phyloP scores from a whole-genome alignment of 305 asterid species.

The Vinca major region DNA sequence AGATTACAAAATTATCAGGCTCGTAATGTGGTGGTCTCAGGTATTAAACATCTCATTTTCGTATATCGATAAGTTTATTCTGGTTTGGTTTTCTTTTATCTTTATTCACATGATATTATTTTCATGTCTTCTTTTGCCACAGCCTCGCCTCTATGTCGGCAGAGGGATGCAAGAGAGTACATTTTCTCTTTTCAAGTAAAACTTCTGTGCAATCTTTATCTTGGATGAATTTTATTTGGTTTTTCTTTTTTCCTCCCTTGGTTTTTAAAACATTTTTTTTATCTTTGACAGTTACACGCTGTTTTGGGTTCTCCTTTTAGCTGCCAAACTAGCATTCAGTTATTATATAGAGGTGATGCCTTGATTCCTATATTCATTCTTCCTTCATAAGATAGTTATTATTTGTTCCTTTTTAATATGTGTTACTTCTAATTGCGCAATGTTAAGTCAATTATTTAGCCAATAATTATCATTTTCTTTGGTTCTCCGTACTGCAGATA shows the following conservation, averaged over 20 bases:
- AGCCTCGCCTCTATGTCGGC: constrained; percentile 98
- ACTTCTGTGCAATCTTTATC: constrained; percentile 13
- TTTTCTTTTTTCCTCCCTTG: neutral
- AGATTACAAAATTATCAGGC: constrained; percentile 72
- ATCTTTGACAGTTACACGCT: constrained; percentile 57
- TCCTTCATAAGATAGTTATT: too few species aligned
- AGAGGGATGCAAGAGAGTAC: constrained; percentile 98
- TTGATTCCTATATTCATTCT: neutral
- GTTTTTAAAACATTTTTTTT: constrained; percentile 12
- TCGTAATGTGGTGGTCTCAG: constrained; percentile 99
- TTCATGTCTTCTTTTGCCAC: constrained; percentile 22
- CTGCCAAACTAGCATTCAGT: constrained; percentile 89
- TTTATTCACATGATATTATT: constrained; percentile 18
- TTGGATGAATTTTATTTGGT: constrained; percentile 18
- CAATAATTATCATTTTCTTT: neutral
- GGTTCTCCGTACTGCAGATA: constrained; percentile 47
- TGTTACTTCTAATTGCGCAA: neutral
- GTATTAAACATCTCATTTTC: constrained; percentile 30
- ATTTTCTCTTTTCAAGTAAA: constrained; percentile 77
- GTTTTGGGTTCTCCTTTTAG: constrained; percentile 86
- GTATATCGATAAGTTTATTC: constrained; percentile 9
- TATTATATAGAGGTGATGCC: constrained; percentile 66
- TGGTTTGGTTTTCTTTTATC: constrained; percentile 14
- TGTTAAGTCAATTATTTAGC: neutral
- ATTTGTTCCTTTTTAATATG: neutral